Percentiles rank a stretch among this genome's conserved stretches.
Conservation (phyloP, 1,284 basidiomycete species). For the Neolentinus lepideus region DNA sequence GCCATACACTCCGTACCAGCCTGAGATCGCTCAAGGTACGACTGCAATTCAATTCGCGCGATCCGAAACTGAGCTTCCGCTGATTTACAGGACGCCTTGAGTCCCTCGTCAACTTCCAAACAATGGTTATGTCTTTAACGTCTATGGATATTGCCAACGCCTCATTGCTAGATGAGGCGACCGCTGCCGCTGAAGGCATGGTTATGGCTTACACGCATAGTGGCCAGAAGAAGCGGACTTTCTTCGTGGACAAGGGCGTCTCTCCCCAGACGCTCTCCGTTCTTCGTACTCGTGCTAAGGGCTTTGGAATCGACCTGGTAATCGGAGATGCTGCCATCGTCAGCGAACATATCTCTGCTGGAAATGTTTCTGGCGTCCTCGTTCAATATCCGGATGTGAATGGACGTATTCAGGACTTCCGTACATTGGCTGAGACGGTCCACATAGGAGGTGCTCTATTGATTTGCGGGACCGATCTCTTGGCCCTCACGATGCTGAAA, state of each 20-base stretch:
- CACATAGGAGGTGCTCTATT: conserved; percentile 79
- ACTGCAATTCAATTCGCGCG: conserved; percentile 1
- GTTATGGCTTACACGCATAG: conserved; percentile 70
- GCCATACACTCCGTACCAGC: conserved; percentile 92
- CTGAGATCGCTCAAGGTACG: conserved; percentile 87
- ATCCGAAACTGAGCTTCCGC: not conserved
- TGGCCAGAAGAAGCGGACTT: conserved; percentile 73
- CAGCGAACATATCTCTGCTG: conserved; percentile 44
- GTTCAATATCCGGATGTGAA: conserved; percentile 93
- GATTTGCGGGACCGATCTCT: conserved; percentile 85
- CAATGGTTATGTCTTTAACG: conserved; percentile 93
- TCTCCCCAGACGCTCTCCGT: conserved; percentile 85
- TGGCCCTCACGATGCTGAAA: conserved; percentile 90
- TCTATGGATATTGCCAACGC: conserved; percentile 94
- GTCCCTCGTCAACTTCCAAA: conserved; percentile 95
- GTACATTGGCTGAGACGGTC: conserved; percentile 56
- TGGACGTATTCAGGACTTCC: conserved; percentile 79
- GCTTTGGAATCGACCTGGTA: conserved; percentile 81
- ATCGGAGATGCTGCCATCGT: conserved; percentile 53
- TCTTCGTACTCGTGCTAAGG: conserved; percentile 80
- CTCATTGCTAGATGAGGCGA: conserved; percentile 87
- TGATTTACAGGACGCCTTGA: conserved; percentile 73
- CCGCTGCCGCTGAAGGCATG: conserved; percentile 92
- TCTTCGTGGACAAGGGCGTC: conserved; percentile 80
- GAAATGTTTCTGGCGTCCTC: conserved; percentile 80